Base-by-base conservation (phyloP, 176 grass and related monocot species). In the Ensete ventricosum region DNA sequence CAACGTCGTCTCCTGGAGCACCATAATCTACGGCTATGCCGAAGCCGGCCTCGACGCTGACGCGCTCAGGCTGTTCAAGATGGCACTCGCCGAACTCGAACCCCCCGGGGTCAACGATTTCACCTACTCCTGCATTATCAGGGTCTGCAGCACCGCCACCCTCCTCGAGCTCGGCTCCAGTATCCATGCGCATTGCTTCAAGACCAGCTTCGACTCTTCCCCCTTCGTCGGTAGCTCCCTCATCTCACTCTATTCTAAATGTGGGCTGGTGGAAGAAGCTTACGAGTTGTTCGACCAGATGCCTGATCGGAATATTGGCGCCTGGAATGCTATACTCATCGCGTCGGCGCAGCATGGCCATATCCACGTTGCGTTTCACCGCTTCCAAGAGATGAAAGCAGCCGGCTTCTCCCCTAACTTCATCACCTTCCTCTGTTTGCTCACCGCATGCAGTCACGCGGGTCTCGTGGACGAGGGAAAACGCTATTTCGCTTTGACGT, bases 1-100 rank as follows among this genome's bases (percentile, higher is more conserved):
- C 25, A 99, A 99, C 67, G 88, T 99, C n/a, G 95, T 99, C 51
- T 99, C 95, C 19, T 99, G 90, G 95, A 94, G 86, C 1, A 82
- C 90, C 3, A 81, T 99, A 11, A 94, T 98, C 9, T 85, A 76
- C 27, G 90, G 90, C 12, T 89, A 89, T 22, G 75, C 88, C 14
- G 88, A 93, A 26, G 75, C 83, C 3, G 84, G 82, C 64, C 75
- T 94, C 71, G 74, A 89, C 34, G 50, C 73, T 26, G 73, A 72
- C 1, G 88, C 88, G 0, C 54, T 94, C 14, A 19, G 5, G 23
- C 60, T 91, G 62, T 91, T 98, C 71, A 80, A 79, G 50, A 78
- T 80, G 10, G 90, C 95, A 2, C 85, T 98, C 34, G 62, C 54
- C 5, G 82, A 91, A 67, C 86, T 68, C 25, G 82, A 51, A 19